Percentiles rank a stretch among this genome's conserved stretches.
Evolutionary conservation across 2,329 filamentous ascomycete genomes (phyloP).

Genomic region (Scedosporium apiospermum): DNA sequence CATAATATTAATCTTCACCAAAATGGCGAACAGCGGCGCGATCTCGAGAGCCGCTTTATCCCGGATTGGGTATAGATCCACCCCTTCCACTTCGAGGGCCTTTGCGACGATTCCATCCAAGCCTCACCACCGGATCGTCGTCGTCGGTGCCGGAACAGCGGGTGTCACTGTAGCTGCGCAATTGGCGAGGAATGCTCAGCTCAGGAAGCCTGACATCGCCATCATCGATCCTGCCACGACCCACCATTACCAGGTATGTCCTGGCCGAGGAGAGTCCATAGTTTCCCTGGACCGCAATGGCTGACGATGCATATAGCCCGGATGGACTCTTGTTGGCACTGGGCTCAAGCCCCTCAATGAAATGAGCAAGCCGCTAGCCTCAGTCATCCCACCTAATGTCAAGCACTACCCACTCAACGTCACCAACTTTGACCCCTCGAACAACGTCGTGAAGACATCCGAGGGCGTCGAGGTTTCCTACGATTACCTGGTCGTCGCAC

Average conservation of each 20-base stretch:
- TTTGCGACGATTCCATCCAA: constrained; percentile 14
- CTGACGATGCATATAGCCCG: constrained; percentile 12
- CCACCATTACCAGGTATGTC: constrained; percentile 6
- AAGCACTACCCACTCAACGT: constrained; percentile 24
- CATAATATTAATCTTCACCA: background rate
- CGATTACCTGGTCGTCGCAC: constrained; percentile 26
- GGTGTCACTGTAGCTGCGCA: constrained; percentile 20
- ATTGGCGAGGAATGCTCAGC: background rate
- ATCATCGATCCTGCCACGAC: constrained; percentile 2
- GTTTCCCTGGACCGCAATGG: too few species aligned
- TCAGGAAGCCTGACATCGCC: constrained; percentile 6
- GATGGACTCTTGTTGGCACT: constrained; percentile 28
- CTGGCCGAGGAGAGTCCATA: constrained; percentile 7
- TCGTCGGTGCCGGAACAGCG: constrained; percentile 22
- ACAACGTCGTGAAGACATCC: constrained; percentile 23
- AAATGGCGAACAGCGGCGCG: background rate
- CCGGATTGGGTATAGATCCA: constrained; percentile 20
- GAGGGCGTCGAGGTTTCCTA: constrained; percentile 25
- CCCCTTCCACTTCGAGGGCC: constrained; percentile 19
- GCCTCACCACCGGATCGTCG: constrained; percentile 11
- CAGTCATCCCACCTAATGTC: constrained; percentile 21
- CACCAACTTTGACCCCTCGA: constrained; percentile 22
- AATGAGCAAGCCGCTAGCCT: constrained; percentile 18
- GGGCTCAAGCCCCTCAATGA: constrained; percentile 20
- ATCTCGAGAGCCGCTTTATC: background rate